Evolutionary conservation across 2,329 filamentous ascomycete species (phyloP).

Genomic region (Amauroascus verrucosus): DNA sequence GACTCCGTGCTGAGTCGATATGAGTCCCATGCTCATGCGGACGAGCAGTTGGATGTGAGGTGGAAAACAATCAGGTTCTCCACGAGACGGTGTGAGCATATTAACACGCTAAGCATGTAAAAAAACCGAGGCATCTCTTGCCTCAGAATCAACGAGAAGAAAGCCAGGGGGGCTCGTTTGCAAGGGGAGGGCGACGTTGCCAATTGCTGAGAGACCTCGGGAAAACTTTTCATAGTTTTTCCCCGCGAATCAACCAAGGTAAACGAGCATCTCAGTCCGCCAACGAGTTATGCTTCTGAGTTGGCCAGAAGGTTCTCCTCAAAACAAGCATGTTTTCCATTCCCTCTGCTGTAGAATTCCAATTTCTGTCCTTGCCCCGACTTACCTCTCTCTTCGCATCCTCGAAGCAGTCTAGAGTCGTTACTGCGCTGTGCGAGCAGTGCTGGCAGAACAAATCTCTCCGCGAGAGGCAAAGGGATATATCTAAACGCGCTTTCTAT

Average conservation of each 20-base stretch:
- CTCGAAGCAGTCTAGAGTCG: neutral
- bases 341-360: neutral
- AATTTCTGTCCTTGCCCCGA: neutral
- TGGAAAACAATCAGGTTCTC: no score
- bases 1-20: no score
- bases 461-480: neutral
- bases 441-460: neutral
- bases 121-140: no score
- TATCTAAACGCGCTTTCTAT: neutral
- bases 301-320: neutral
- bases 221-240: neutral
- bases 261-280: no score
- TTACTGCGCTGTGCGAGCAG: neutral
- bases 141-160: no score
- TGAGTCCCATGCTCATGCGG: no score
- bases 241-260: constrained; percentile 6
- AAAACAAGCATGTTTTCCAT: constrained; percentile 1
- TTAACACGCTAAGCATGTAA: no score
- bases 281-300: neutral
- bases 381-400: neutral
- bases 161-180: no score
- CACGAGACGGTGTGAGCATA: no score
- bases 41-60: no score
- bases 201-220: neutral
- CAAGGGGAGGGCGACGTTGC: no score